Conservation (phyloP, 495 filamentous ascomycete genomes). For the Hypoxylon crocopeplum region DNA sequence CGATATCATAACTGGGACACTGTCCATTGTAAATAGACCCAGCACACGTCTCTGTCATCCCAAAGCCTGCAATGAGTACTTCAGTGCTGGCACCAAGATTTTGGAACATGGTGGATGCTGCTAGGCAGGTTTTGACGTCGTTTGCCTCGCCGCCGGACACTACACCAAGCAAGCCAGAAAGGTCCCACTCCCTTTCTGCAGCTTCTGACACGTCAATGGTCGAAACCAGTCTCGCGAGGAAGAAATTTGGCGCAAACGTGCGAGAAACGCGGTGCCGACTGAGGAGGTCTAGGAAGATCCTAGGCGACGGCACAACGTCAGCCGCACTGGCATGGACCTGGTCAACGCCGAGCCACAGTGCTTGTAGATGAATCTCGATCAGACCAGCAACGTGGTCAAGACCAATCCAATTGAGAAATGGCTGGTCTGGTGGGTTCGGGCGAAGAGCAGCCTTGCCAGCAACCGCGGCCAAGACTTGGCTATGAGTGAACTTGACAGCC, state of each 20-base stretch:
- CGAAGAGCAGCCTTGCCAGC: constrained; percentile 45
- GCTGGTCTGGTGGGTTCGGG: not conserved
- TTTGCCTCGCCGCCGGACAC: constrained; percentile 40
- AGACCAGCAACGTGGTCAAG: constrained; percentile 64
- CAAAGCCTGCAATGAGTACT: constrained; percentile 57
- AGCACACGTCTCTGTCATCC: constrained; percentile 66
- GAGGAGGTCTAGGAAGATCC: constrained; percentile 50
- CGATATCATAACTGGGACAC: constrained; percentile 48
- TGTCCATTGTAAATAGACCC: constrained; percentile 50
- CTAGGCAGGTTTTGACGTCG: constrained; percentile 27
- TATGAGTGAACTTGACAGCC: constrained; percentile 55
- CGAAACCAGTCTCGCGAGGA: constrained; percentile 43
- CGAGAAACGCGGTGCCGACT: constrained; percentile 50
- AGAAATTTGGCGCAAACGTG: constrained; percentile 65
- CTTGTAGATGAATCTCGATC: constrained; percentile 58
- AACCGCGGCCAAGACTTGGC: constrained; percentile 56
- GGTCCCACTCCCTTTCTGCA: too few species aligned
- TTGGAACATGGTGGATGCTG: constrained; percentile 28
- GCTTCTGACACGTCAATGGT: too few species aligned
- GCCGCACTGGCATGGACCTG: constrained; percentile 56
- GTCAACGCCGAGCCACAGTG: constrained; percentile 44
- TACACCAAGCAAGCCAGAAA: not conserved
- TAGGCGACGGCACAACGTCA: constrained; percentile 47
- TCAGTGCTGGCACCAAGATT: constrained; percentile 43
- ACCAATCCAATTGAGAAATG: constrained; percentile 60